phyloP scores from a whole-genome alignment of 306 rosid genomes.

The Boehmeria nivea region DNA sequence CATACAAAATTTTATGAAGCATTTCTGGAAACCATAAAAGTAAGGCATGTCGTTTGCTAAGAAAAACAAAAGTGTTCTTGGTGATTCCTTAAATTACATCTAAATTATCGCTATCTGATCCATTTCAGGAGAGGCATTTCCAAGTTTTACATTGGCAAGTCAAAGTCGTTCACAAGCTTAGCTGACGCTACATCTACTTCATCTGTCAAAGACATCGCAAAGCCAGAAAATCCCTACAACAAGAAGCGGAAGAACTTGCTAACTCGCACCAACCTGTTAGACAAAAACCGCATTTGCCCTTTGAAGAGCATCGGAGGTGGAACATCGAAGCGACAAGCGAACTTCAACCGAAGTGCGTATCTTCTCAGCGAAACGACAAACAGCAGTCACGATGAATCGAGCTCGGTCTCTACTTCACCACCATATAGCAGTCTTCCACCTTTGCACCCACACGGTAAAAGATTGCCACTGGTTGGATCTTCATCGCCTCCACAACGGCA shows the following conservation, averaged over 20 bases:
- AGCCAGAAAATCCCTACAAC: conserved; percentile 70
- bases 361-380: conserved; percentile 23
- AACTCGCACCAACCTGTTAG: conserved; percentile 30
- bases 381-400: conserved; percentile 39
- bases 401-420: conserved; percentile 39
- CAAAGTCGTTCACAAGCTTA: conserved; percentile 83
- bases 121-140: conserved; percentile 85
- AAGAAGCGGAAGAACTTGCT: conserved; percentile 68
- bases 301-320: conserved; percentile 26
- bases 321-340: conserved; percentile 49
- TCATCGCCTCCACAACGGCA: conserved; percentile 29
- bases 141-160: conserved; percentile 75
- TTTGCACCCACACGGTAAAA: conserved; percentile 44
- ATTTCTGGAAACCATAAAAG: too few relatives aligned
- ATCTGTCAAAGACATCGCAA: conserved; percentile 52
- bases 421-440: conserved; percentile 84
- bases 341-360: conserved; percentile 33
- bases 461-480: conserved; percentile 24
- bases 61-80: too few relatives aligned
- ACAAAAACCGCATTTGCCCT: conserved; percentile 37
- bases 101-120: background rate
- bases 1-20: too few relatives aligned
- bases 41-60: too few relatives aligned
- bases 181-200: conserved; percentile 48
- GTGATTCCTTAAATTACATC: background rate